Percentiles rank a stretch among this genome's conserved stretches.
phyloP scores from a whole-genome alignment of 495 filamentous ascomycete genomes.

The Neurospora sp. region DNA sequence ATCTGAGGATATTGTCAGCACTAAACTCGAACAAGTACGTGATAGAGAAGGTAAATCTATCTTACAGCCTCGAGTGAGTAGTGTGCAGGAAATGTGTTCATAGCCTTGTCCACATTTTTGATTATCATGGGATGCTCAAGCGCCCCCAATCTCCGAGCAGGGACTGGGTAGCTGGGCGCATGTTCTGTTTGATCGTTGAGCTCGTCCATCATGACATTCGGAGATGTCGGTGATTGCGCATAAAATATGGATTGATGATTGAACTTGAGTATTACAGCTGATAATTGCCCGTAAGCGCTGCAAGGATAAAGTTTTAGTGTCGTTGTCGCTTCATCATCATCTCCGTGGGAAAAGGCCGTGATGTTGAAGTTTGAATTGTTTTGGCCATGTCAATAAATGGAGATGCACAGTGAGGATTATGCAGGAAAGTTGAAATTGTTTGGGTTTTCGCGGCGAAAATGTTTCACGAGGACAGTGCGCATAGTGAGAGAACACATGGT shows the following conservation, averaged over 20 bases:
- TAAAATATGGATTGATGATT: not conserved
- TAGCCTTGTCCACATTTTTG: conserved; percentile 68
- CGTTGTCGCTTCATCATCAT: not conserved
- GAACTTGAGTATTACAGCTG: not conserved
- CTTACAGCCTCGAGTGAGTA: conserved; percentile 55
- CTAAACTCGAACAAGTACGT: not conserved
- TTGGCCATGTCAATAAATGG: not conserved
- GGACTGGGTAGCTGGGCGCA: conserved; percentile 43
- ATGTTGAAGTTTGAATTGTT: not conserved
- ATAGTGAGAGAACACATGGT: not conserved
- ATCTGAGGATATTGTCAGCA: conserved; percentile 17
- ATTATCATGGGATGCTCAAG: conserved; percentile 86
- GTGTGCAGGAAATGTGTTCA: conserved; percentile 66
- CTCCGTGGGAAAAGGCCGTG: not conserved
- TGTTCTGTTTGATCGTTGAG: not conserved
- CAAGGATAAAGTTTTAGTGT: not conserved
- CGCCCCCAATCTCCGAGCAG: conserved; percentile 53
- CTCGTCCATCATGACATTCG: not conserved
- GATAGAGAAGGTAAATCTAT: conserved; percentile 1
- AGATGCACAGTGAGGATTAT: not conserved
- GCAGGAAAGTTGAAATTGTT: not conserved
- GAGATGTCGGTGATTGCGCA: not conserved
- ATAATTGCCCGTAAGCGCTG: not conserved
- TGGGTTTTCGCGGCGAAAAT: not conserved
- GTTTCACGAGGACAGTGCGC: not conserved